These are phyloP conservation scores for Eucalyptus rudis DNA, from an alignment of 345 rosid genomes.

Conservation along the genomic window DNA sequence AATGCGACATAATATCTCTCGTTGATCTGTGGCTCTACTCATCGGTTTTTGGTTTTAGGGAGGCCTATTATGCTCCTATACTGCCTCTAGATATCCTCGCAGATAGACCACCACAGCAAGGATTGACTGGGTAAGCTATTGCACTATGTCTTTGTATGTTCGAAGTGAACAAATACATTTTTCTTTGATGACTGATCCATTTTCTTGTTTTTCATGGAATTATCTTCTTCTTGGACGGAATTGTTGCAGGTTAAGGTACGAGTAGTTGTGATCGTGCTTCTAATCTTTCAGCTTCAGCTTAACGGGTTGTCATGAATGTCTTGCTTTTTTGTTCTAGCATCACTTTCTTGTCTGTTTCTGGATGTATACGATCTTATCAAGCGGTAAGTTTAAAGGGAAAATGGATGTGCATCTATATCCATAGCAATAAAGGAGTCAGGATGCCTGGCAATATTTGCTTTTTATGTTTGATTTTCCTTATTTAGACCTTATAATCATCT, in stretches of 20 bases:
- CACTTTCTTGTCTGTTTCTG: neutral
- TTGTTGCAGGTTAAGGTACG: slow-evolving; percentile 72
- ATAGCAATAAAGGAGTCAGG: neutral
- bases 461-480: neutral
- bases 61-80: slow-evolving; percentile 66
- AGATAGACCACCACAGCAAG: slow-evolving; percentile 59
- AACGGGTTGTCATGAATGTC: neutral
- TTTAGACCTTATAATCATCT: neutral
- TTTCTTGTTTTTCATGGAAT: slow-evolving; percentile 24
- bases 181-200: neutral
- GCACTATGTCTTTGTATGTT: neutral
- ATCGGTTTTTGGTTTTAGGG: slow-evolving; percentile 17
- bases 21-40: neutral
- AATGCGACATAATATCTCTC: neutral
- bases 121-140: slow-evolving; percentile 45
- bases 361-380: neutral
- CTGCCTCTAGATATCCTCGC: slow-evolving; percentile 79
- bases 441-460: neutral
- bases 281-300: neutral
- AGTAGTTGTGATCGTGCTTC: neutral
- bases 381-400: neutral
- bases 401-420: neutral
- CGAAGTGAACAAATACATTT: neutral
- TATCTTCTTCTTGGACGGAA: neutral
- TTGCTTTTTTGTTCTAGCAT: neutral